Conservation (phyloP, 805 yeast species). For the Diddensiella santjacobensis region DNA sequence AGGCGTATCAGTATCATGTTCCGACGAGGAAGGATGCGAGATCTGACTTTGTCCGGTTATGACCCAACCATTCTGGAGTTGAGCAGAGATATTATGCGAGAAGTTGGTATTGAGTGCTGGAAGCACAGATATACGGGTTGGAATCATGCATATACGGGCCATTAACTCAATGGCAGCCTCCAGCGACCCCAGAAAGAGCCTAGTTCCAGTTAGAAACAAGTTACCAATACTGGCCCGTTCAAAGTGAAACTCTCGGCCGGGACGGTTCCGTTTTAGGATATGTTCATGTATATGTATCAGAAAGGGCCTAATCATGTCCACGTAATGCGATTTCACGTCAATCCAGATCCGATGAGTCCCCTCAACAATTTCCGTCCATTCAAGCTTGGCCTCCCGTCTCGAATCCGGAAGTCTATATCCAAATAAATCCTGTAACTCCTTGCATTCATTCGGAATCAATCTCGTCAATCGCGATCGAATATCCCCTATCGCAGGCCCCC, state of each 20-base stretch:
- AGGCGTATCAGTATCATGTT: background rate
- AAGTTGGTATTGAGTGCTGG: slow-evolving; percentile 85
- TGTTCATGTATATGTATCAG: slow-evolving; percentile 77
- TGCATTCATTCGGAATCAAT: slow-evolving; percentile 52
- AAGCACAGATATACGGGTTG: slow-evolving; percentile 51
- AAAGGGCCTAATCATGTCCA: slow-evolving; percentile 73
- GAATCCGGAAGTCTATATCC: slow-evolving; percentile 51
- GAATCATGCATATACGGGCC: slow-evolving; percentile 58
- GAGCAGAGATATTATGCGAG: slow-evolving; percentile 81
- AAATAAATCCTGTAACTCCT: slow-evolving; percentile 38
- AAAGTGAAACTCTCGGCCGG: slow-evolving; percentile 59
- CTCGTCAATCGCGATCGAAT: slow-evolving; percentile 76
- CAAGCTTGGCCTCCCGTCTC: slow-evolving; percentile 50
- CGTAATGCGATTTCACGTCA: slow-evolving; percentile 50
- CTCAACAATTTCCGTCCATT: slow-evolving; percentile 78
- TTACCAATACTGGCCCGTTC: slow-evolving; percentile 85
- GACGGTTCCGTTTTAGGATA: slow-evolving; percentile 61
- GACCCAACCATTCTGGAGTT: slow-evolving; percentile 60
- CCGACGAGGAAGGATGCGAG: slow-evolving; percentile 61
- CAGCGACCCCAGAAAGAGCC: slow-evolving; percentile 77
- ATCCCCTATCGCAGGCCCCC: slow-evolving; percentile 96
- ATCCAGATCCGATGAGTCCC: slow-evolving; percentile 73
- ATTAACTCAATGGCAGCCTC: slow-evolving; percentile 80
- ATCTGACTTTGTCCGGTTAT: slow-evolving; percentile 92
- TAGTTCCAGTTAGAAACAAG: slow-evolving; percentile 72